Base-by-base conservation (phyloP, 2,329 filamentous ascomycete species). In the Bipolaris zeicola region DNA sequence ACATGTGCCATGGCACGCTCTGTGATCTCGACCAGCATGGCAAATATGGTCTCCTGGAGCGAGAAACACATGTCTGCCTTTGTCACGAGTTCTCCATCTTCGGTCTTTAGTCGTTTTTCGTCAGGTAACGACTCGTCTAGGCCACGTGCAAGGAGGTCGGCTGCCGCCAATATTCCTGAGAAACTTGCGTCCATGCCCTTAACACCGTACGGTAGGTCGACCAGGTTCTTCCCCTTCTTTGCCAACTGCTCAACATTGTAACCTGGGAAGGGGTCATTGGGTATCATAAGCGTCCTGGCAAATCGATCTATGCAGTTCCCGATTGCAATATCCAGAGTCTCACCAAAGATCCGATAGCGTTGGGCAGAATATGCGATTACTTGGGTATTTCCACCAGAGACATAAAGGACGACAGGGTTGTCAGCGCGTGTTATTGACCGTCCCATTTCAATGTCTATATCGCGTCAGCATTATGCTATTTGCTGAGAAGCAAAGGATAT, bases 151-250 rank as follows among this genome's bases (percentile, higher is more conserved):
- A 96, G 81, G 34, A 88, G 82, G 73, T 99, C 95, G 11, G 94
- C 89, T 4, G 86, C 85, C 0, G 91, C 91, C 26, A 99, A 80
- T 62, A 99, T 96, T 1, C 95, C 95, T 2, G 90, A 93, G 78
- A 99, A 98, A 22, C 90, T 95, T 70, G 92, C 96, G 76, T 99
- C 95, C 95, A 99, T 99, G 49, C 95, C 95, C 78, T 99, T 99
- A 62, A 99, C 95, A 2, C 93, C 87, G 72, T 99, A 99, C 1
- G 95, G 95, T 26, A 99, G 81, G 65, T 98, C 94, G 16, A 98
- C 82, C 37, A 99, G 80, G 20, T 87, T 79, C 42, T 82, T 85
- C 0, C 86, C 86, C 51, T 88, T 87, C 76, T 89, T 88, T 65
- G 95, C 95, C 47, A 98, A 81, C 78, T 96, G 91, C 80, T 99